Base-by-base conservation (phyloP, 2,329 filamentous ascomycete genomes). In the Fusarium sambucinum region DNA sequence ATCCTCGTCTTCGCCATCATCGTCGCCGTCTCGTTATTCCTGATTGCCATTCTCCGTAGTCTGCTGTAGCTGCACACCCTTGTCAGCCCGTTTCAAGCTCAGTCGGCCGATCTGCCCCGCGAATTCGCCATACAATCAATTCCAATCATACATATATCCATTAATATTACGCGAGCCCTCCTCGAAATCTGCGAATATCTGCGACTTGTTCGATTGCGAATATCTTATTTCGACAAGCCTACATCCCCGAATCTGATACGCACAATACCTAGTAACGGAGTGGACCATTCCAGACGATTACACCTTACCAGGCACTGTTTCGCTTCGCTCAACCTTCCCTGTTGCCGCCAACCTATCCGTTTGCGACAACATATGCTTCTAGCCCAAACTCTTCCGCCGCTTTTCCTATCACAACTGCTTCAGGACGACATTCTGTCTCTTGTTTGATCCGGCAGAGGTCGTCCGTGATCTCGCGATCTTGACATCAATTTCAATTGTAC, bases 391-490 rank as follows among this genome's bases (percentile, higher is more conserved):
- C 30, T 55, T 55, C 48, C 40, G 52, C 35, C 54, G 35, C 52
- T 44, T 53, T 59, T 45, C 44, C 40, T 52, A 38, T 60, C 62
- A 54, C 68, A 65, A 50, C 51, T 21, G 55, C 56, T 68, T 52
- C 44, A 59, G 72, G 72, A 66, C 72, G 72, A 66, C 71, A 66
- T 69, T 73, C 72, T 73, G 66, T 74, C 72, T 52, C 60, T 55
- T 27, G 38, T 41, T 50, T 57, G 55, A 66, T 50, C 60, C 57
- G 68, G 50, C 68, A 68, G 71, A 73, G 72, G 72, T 74, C 72
- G 72, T 74, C 72, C 69, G 72, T 72, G 72, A 74, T 74, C 52
- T 55, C 59, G 44, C 71, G 63, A 72, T 62, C 53, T 46, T 47
- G 9, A 25, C 23, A 51, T 50, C 32, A 32, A 55, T 41, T 58